Percentiles rank a stretch among this genome's conserved stretches.
Evolutionary conservation across 2,329 filamentous ascomycete genomes (phyloP).

Genomic region (Curvularia verruculosa): DNA sequence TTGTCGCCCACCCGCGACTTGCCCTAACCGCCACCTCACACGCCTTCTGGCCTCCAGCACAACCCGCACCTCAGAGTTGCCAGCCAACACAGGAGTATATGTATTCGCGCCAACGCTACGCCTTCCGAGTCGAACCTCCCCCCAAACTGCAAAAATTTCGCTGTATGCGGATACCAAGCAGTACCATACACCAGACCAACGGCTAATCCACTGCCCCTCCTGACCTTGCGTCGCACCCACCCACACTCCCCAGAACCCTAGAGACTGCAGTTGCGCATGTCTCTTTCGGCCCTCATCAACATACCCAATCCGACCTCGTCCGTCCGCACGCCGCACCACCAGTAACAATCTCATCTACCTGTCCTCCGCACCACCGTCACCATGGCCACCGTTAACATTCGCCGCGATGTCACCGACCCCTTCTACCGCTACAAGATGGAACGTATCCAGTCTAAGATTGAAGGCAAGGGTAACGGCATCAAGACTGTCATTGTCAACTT

Average conservation of each 20-base stretch:
- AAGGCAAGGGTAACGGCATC: conserved; percentile 99
- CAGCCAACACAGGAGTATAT: conserved; percentile 74
- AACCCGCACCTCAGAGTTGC: conserved; percentile 38
- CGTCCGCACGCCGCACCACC: conserved; percentile 38
- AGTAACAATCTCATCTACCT: conserved; percentile 40
- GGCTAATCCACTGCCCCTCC: conserved; percentile 69
- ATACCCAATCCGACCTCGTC: conserved; percentile 43
- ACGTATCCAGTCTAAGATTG: conserved; percentile 96
- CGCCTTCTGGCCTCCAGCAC: conserved; percentile 37
- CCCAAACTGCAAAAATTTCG: conserved; percentile 97
- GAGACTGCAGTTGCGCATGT: conserved; percentile 61
- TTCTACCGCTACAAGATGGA: conserved; percentile 99
- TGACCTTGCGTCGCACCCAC: conserved; percentile 50
- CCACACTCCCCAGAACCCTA: conserved; percentile 33
- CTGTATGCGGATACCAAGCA: conserved; percentile 93
- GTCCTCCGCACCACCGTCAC: conserved; percentile 58
- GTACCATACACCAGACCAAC: conserved; percentile 86
- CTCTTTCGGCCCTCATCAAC: conserved; percentile 64
- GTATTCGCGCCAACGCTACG: conserved; percentile 97
- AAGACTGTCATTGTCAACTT: conserved; percentile 98
- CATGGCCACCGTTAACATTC: conserved; percentile 99
- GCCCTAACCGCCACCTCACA: conserved; percentile 42
- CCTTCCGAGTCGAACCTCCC: conserved; percentile 92
- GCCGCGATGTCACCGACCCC: conserved; percentile 92
- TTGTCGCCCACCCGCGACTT: conserved; percentile 39